Evolutionary conservation across 306 rosid species (phyloP).

Genomic region (Fragaria vesca): DNA sequence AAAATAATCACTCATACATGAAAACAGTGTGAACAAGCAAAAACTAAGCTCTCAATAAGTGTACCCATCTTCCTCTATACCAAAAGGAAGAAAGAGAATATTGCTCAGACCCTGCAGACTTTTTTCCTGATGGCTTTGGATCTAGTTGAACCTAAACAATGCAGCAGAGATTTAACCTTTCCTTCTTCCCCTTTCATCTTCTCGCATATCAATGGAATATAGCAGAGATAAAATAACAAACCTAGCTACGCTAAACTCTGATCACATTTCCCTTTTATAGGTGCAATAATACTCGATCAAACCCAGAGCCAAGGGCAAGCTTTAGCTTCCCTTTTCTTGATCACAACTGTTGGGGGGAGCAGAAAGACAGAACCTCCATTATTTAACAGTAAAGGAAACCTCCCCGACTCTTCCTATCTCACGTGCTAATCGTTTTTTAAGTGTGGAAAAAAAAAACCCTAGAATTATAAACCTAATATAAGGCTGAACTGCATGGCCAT

Average conservation of each 20-base stretch:
- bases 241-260: background rate
- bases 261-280: background rate
- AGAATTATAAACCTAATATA: background rate
- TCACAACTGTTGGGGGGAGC: background rate
- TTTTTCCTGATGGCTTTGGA: conserved; percentile 12
- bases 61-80: background rate
- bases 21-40: background rate
- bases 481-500: background rate
- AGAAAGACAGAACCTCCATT: background rate
- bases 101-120: background rate
- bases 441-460: background rate
- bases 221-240: background rate
- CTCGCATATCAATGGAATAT: conserved; percentile 13
- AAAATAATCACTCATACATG: background rate
- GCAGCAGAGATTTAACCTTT: conserved; percentile 7
- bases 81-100: conserved; percentile 2
- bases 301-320: background rate
- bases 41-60: background rate
- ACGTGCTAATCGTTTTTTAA: conserved; percentile 32
- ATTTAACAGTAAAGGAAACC: conserved; percentile 15
- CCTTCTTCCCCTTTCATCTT: background rate
- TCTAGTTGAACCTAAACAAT: conserved; percentile 6
- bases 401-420: conserved; percentile 18
- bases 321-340: background rate
- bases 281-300: background rate